Percentiles rank a stretch among this genome's conserved stretches.
phyloP scores from a whole-genome alignment of 2,329 filamentous ascomycete species.

The Laburnicola sp. region DNA sequence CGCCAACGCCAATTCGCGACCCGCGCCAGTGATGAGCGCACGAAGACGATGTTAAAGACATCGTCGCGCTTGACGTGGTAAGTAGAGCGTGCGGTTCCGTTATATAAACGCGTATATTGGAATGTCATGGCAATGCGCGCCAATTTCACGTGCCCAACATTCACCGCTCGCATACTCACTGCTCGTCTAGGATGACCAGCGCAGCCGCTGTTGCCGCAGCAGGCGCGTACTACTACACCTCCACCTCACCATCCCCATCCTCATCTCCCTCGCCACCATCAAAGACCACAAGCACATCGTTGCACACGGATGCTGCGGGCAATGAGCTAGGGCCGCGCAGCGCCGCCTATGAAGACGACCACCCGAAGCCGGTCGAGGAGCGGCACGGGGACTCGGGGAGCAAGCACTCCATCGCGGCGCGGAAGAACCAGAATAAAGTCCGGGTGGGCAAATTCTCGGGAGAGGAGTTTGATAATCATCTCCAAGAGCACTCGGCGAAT shows the following conservation, averaged over 20 bases:
- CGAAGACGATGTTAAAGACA: conserved; percentile 19
- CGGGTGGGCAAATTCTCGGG: conserved; percentile 29
- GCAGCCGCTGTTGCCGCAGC: conserved; percentile 20
- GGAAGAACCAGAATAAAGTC: conserved; percentile 29
- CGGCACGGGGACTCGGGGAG: conserved; percentile 27
- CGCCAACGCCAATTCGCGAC: not conserved
- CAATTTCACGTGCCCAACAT: no score
- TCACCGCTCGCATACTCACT: not conserved
- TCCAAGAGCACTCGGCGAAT: conserved; percentile 18
- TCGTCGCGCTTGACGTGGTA: conserved; percentile 26
- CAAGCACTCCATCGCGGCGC: conserved; percentile 31
- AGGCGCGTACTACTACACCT: conserved; percentile 21
- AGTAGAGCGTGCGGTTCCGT: conserved; percentile 1
- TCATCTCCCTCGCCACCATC: not conserved
- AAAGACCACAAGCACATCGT: not conserved
- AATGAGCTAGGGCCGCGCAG: conserved; percentile 4
- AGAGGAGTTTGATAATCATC: conserved; percentile 33
- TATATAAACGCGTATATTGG: not conserved
- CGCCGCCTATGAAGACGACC: conserved; percentile 20
- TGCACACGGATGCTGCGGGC: no score
- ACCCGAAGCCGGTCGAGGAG: conserved; percentile 32
- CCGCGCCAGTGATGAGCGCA: conserved; percentile 16
- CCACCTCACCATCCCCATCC: not conserved
- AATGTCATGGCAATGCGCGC: no score
- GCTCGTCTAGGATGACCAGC: conserved; percentile 19